phyloP scores from a whole-genome alignment of 2,329 filamentous ascomycete species.

The Talaromyces albobiverticillius region DNA sequence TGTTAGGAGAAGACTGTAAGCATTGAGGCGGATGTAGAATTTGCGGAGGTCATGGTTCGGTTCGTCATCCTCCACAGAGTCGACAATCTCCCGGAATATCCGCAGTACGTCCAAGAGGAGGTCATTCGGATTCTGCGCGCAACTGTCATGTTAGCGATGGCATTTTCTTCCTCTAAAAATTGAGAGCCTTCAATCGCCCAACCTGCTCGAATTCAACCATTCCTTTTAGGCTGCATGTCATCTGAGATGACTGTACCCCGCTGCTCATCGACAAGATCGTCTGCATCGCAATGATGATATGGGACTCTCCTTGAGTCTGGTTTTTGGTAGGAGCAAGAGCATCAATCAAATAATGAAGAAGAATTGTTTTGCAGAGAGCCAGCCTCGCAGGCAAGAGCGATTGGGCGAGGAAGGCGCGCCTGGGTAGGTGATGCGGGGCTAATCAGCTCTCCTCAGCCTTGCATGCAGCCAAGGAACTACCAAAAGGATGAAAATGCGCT shows the following conservation, averaged over 20 bases:
- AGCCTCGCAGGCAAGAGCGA: too few species aligned
- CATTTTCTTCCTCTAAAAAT: not conserved
- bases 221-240: not conserved
- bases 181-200: not conserved
- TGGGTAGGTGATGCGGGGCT: not conserved
- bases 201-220: not conserved
- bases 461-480: too few species aligned
- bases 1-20: slow-evolving; percentile 1
- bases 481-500: too few species aligned
- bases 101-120: not conserved
- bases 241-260: not conserved
- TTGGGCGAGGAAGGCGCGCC: too few species aligned
- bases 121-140: not conserved
- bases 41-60: not conserved
- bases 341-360: too few species aligned
- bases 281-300: not conserved
- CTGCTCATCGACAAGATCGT: not conserved
- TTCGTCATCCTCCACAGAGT: slow-evolving; percentile 1
- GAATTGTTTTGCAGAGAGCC: too few species aligned
- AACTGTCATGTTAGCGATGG: not conserved
- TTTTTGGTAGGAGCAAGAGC: too few species aligned
- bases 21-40: slow-evolving; percentile 6
- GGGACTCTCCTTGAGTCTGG: too few species aligned
- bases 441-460: not conserved
- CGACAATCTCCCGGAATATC: slow-evolving; percentile 4